A percentile compares a stretch with the other conserved stretches of the same genome.
phyloP scores from a whole-genome alignment of 345 rosid genomes.

The Eucalyptus cloeziana region DNA sequence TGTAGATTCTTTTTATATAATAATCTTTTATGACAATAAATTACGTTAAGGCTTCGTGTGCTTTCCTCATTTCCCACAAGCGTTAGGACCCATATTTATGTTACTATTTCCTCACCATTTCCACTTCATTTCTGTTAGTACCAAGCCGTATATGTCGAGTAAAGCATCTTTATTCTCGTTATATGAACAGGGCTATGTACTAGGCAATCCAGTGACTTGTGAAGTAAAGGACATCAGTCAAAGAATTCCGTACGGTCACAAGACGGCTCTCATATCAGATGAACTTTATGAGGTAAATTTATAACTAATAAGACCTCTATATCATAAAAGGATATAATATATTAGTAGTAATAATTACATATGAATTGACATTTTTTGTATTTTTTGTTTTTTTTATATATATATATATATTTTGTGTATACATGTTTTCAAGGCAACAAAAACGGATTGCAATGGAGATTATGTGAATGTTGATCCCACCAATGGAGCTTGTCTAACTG shows the following conservation, averaged over 20 bases:
- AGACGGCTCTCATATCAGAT: slow-evolving; percentile 43
- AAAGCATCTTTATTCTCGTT: background rate
- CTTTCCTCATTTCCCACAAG: background rate
- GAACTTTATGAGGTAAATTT: slow-evolving; percentile 33
- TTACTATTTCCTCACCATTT: background rate
- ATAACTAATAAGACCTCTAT: background rate
- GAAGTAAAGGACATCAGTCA: slow-evolving; percentile 4
- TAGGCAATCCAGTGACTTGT: slow-evolving; percentile 33
- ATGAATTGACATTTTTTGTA: background rate
- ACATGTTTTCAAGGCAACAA: background rate
- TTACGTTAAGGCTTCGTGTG: background rate
- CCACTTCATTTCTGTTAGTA: background rate
- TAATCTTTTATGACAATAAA: background rate
- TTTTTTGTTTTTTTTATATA: background rate
- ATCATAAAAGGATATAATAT: background rate
- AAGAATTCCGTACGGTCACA: slow-evolving; percentile 18
- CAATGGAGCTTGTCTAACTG: background rate
- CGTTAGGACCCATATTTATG: background rate
- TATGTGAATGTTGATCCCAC: background rate
- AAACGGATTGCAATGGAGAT: slow-evolving; percentile 4
- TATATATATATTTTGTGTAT: background rate
- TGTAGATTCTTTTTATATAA: background rate
- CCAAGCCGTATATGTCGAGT: background rate
- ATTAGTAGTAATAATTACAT: background rate
- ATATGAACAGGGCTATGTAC: slow-evolving; percentile 24